Evolutionary conservation across 2,329 filamentous ascomycete genomes (phyloP).

Genomic region (Rutstroemia sp.): DNA sequence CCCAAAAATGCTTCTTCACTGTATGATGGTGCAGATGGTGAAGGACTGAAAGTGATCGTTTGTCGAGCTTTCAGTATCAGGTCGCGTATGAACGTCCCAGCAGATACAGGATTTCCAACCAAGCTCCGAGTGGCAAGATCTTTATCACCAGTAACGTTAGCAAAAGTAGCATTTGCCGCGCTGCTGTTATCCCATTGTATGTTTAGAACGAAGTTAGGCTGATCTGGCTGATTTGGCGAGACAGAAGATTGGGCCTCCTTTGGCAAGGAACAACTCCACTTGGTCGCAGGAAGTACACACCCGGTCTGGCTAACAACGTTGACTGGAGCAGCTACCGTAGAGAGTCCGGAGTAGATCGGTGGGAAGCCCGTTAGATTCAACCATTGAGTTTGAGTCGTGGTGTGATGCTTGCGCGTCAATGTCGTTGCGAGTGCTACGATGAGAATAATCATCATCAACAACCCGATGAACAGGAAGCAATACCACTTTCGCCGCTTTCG

Average conservation of each 20-base stretch:
- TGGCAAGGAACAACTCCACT: constrained; percentile 84
- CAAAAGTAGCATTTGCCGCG: constrained; percentile 36
- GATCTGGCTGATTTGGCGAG: constrained; percentile 54
- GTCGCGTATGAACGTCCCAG: constrained; percentile 26
- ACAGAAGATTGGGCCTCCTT: constrained; percentile 65
- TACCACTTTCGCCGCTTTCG: constrained; percentile 56
- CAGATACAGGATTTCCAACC: constrained; percentile 28
- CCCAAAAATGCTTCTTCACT: constrained; percentile 76
- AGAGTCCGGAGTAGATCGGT: constrained; percentile 75
- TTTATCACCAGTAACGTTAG: constrained; percentile 25
- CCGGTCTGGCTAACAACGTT: constrained; percentile 55
- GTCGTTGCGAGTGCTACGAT: constrained; percentile 51
- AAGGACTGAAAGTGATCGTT: constrained; percentile 35
- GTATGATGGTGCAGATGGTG: constrained; percentile 37
- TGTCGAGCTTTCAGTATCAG: constrained; percentile 27
- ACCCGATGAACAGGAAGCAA: constrained; percentile 40
- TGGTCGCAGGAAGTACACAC: constrained; percentile 63
- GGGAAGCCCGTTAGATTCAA: constrained; percentile 82
- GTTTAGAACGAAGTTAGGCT: constrained; percentile 74
- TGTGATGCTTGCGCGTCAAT: constrained; percentile 37
- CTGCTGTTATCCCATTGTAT: constrained; percentile 65
- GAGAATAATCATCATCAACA: constrained; percentile 50
- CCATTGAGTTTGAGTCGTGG: constrained; percentile 47
- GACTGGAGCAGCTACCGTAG: constrained; percentile 69
- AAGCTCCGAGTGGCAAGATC: constrained; percentile 19